Conservation (phyloP, 2,329 filamentous ascomycete genomes). For the Thermoascus crustaceus region DNA sequence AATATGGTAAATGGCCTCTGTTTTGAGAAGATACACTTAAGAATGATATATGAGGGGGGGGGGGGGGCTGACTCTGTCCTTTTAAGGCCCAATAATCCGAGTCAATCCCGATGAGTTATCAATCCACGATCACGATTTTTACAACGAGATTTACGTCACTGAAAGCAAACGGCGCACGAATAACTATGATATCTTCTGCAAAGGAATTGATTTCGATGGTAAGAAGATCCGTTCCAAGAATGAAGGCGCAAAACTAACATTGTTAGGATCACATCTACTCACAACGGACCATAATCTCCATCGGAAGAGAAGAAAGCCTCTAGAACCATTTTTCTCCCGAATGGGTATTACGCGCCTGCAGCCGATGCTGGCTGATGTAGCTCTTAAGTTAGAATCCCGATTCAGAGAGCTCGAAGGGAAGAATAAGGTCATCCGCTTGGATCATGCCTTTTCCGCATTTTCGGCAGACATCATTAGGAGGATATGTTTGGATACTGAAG, state of each 20-base stretch:
- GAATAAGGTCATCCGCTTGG: conserved; percentile 11
- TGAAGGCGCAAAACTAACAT: too few species aligned
- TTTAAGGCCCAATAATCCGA: conserved; percentile 14
- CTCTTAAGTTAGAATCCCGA: conserved; percentile 6
- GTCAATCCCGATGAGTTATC: conserved; percentile 15
- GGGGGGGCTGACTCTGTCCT: too few species aligned
- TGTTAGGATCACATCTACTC: conserved; percentile 9
- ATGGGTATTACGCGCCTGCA: conserved; percentile 7
- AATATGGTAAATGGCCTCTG: conserved; percentile 17
- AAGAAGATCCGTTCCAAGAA: neutral
- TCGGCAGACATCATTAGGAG: conserved; percentile 19
- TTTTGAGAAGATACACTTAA: neutral
- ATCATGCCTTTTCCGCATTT: conserved; percentile 18
- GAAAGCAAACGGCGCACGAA: conserved; percentile 9
- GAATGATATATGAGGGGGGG: too few species aligned
- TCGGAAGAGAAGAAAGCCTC: conserved; percentile 11
- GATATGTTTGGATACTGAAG: conserved; percentile 12
- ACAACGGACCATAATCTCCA: conserved; percentile 18
- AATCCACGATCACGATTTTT: conserved; percentile 12
- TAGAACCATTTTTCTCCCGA: conserved; percentile 16
- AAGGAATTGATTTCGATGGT: conserved; percentile 10
- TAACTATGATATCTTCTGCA: conserved; percentile 9
- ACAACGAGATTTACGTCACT: conserved; percentile 13
- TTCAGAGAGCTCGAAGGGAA: conserved; percentile 10
- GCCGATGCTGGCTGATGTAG: conserved; percentile 5